Evolutionary conservation across 805 yeast species (phyloP).

Genomic region (Yarrowia alimentaria): DNA sequence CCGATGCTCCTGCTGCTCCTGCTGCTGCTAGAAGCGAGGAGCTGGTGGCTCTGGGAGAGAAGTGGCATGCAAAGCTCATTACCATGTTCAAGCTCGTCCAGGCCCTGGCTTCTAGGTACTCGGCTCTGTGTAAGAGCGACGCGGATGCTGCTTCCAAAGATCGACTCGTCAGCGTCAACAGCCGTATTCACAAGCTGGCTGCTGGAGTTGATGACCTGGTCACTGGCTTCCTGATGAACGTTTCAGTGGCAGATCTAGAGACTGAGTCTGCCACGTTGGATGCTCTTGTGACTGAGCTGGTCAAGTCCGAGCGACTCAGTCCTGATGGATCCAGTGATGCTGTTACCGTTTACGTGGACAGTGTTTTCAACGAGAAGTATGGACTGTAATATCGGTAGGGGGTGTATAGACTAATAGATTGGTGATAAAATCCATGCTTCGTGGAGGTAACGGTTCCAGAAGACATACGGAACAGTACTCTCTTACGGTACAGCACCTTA

Average conservation of each 20-base stretch:
- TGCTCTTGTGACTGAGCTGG: neutral
- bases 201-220: constrained; percentile 22
- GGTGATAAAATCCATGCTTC: no score
- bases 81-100: constrained; percentile 21
- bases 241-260: constrained; percentile 12
- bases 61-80: constrained; percentile 22
- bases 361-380: neutral
- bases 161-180: constrained; percentile 12
- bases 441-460: no score
- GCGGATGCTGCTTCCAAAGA: constrained; percentile 3
- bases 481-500: no score
- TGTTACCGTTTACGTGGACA: constrained; percentile 17
- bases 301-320: constrained; percentile 7
- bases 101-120: constrained; percentile 25
- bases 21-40: constrained; percentile 7
- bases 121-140: constrained; percentile 10
- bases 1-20: constrained; percentile 3
- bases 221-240: constrained; percentile 23
- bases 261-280: constrained; percentile 1
- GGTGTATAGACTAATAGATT: no score
- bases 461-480: no score
- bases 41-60: constrained; percentile 2
- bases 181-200: constrained; percentile 8
- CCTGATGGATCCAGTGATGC: constrained; percentile 21
- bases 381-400: constrained; percentile 5